A percentile compares a stretch with the other conserved stretches of the same genome.
phyloP scores from a whole-genome alignment of 148 eudicot species.

The Vaccinium corymbosum region DNA sequence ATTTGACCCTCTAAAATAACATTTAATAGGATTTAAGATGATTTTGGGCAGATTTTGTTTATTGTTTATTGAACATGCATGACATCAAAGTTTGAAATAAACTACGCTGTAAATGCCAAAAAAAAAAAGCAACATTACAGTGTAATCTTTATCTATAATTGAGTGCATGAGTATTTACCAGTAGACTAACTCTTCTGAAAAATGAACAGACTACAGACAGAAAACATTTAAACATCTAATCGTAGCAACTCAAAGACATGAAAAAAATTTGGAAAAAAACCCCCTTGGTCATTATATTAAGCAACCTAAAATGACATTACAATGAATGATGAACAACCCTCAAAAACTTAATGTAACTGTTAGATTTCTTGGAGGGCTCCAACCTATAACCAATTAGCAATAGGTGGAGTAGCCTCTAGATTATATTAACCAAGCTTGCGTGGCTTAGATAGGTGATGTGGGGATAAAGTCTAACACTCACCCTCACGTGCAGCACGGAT shows the following conservation, averaged over 20 bases:
- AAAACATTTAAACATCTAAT: background rate
- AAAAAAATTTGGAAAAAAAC: background rate
- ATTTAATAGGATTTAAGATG: background rate
- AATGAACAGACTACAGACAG: background rate
- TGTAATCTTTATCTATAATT: background rate
- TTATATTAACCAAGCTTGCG: no score
- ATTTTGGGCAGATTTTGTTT: background rate
- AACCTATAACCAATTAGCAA: no score
- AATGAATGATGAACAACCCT: background rate
- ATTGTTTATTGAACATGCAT: background rate
- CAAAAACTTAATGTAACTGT: background rate
- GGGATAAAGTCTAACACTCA: no score
- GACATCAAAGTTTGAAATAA: background rate
- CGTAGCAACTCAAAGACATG: background rate
- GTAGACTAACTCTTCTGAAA: background rate
- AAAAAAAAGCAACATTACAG: background rate
- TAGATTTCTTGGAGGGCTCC: no score
- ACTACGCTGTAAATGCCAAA: background rate
- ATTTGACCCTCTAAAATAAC: background rate
- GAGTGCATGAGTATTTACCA: background rate
- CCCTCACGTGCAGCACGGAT: no score
- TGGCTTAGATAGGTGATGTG: no score
- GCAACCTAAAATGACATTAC: background rate
- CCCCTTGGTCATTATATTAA: background rate
- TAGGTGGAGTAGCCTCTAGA: no score